Conservation (phyloP, 305 asterid species). For the Fraxinus greggii region DNA sequence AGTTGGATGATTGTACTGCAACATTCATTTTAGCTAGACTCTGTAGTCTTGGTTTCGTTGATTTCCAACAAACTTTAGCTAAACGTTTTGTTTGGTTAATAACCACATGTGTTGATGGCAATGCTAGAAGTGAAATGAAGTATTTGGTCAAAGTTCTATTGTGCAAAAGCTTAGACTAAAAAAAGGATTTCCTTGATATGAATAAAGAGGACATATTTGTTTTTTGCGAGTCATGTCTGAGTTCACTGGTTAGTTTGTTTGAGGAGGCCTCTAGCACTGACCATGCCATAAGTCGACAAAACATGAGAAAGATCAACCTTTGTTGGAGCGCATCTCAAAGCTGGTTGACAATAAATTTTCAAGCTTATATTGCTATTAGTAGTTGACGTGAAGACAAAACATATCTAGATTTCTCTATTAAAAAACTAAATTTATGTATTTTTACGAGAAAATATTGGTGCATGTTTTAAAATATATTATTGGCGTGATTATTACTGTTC, state of each 20-base stretch:
- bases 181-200: conserved; percentile 50
- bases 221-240: conserved; percentile 53
- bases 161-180: conserved; percentile 59
- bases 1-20: conserved; percentile 44
- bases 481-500: too few species aligned
- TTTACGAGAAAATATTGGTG: too few species aligned
- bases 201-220: conserved; percentile 55
- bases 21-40: conserved; percentile 66
- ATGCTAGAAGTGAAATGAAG: conserved; percentile 74
- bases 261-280: conserved; percentile 41
- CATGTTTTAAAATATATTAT: too few species aligned
- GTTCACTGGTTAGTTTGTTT: conserved; percentile 51
- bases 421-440: too few species aligned
- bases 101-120: conserved; percentile 49
- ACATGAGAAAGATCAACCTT: conserved; percentile 45
- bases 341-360: conserved; percentile 53
- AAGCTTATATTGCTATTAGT: too few species aligned
- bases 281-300: conserved; percentile 24
- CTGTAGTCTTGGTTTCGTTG: conserved; percentile 32
- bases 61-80: conserved; percentile 51
- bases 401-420: too few species aligned
- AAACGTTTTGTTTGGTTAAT: conserved; percentile 69
- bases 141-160: conserved; percentile 70
- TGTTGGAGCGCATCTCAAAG: conserved; percentile 62
- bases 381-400: too few species aligned